These are phyloP conservation scores for Pythium phragmitis DNA, from an alignment of 352 stramenopile species.

Conservation along the genomic window DNA sequence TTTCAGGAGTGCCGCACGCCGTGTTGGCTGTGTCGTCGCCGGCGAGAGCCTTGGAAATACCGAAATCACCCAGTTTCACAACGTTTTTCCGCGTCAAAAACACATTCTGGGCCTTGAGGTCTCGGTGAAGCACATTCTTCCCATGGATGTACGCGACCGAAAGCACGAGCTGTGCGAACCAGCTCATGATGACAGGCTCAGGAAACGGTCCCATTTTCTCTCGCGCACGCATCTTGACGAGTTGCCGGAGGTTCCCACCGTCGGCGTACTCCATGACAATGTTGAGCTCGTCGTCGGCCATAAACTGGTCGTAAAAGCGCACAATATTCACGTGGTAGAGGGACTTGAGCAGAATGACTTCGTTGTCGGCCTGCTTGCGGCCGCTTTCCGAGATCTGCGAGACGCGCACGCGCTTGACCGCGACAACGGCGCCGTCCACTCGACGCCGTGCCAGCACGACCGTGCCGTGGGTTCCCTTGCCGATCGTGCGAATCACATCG, in stretches of 20 bases:
- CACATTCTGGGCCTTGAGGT: constrained; percentile 88
- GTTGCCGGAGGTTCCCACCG: constrained; percentile 77
- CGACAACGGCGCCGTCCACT: constrained; percentile 77
- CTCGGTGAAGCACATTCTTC: constrained; percentile 87
- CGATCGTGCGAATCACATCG: constrained; percentile 85
- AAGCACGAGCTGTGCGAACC: constrained; percentile 85
- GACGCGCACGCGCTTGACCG: constrained; percentile 81
- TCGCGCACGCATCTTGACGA: constrained; percentile 73
- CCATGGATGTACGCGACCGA: constrained; percentile 87
- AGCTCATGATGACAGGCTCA: constrained; percentile 83
- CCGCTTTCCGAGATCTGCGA: constrained; percentile 82
- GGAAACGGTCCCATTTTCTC: constrained; percentile 85
- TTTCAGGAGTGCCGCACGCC: constrained; percentile 82
- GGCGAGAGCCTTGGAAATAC: constrained; percentile 83
- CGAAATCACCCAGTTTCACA: constrained; percentile 88
- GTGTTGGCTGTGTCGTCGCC: constrained; percentile 82
- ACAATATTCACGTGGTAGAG: constrained; percentile 90
- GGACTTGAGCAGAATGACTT: constrained; percentile 88
- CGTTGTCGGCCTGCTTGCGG: constrained; percentile 86
- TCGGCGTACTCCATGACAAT: constrained; percentile 90
- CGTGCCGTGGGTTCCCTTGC: constrained; percentile 84
- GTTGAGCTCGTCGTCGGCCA: constrained; percentile 84
- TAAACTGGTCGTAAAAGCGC: constrained; percentile 88
- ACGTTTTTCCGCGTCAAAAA: constrained; percentile 88
- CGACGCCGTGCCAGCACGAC: constrained; percentile 78